phyloP scores from a whole-genome alignment of 371 early-diverging fungal species.

The Rhizomucor miehei region DNA sequence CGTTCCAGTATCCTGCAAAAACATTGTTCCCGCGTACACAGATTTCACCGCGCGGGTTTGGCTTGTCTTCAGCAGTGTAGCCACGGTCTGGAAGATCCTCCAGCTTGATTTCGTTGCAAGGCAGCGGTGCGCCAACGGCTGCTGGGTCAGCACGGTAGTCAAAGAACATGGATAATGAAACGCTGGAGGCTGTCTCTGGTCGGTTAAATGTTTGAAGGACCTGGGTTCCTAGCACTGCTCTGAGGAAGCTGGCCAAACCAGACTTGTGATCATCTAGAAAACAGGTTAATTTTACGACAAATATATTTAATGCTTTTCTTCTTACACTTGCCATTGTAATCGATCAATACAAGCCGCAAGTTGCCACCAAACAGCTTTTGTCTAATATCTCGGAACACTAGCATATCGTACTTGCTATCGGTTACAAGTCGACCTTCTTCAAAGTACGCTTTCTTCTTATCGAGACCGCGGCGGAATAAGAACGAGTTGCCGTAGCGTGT shows the following conservation, averaged over 20 bases:
- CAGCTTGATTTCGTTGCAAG: slow-evolving; percentile 86
- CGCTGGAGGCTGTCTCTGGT: slow-evolving; percentile 56
- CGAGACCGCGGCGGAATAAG: slow-evolving; percentile 43
- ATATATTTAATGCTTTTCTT: no score
- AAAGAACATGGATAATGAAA: slow-evolving; percentile 54
- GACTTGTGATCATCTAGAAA: slow-evolving; percentile 50
- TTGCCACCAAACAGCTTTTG: slow-evolving; percentile 84
- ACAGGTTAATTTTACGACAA: slow-evolving; percentile 28
- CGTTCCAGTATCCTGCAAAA: slow-evolving; percentile 54
- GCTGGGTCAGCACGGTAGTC: slow-evolving; percentile 45
- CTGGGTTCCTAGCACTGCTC: slow-evolving; percentile 51
- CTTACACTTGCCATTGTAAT: slow-evolving; percentile 25
- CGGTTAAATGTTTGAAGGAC: slow-evolving; percentile 59
- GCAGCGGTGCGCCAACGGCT: slow-evolving; percentile 68
- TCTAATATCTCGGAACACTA: slow-evolving; percentile 46
- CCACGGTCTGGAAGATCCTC: slow-evolving; percentile 70
- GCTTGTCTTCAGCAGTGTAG: slow-evolving; percentile 65
- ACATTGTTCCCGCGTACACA: slow-evolving; percentile 61
- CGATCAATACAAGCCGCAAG: slow-evolving; percentile 58
- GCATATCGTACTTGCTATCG: slow-evolving; percentile 48
- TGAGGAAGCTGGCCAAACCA: slow-evolving; percentile 38
- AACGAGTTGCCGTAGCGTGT: slow-evolving; percentile 44
- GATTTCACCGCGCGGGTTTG: slow-evolving; percentile 77
- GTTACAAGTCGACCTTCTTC: slow-evolving; percentile 38
- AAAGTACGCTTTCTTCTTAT: slow-evolving; percentile 28